These are phyloP conservation scores for Xylariaceae sp. DNA, from an alignment of 2,329 filamentous ascomycete genomes.

Conservation along the genomic window DNA sequence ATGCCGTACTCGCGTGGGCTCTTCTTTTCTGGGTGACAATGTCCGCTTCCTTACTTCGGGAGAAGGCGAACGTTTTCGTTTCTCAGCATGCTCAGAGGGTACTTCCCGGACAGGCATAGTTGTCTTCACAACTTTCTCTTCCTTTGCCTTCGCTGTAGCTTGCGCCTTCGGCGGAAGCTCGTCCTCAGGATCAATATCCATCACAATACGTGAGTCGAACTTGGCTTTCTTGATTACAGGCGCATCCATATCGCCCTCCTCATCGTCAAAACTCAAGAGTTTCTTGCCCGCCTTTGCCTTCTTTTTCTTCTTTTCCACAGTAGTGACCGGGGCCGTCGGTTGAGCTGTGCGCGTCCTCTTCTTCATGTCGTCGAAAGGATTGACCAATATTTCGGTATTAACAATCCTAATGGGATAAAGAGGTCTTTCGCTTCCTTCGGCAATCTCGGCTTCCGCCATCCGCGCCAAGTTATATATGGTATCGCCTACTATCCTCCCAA, in stretches of 20 bases:
- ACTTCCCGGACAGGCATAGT: constrained; percentile 29
- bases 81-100: constrained; percentile 18
- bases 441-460: constrained; percentile 82
- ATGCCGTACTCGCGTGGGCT: constrained; percentile 23
- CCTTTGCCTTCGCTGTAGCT: constrained; percentile 31
- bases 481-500: constrained; percentile 85
- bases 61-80: constrained; percentile 18
- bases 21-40: constrained; percentile 9
- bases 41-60: constrained; percentile 8
- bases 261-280: constrained; percentile 71
- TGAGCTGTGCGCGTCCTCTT: constrained; percentile 57
- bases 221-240: constrained; percentile 69
- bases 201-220: constrained; percentile 71
- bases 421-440: constrained; percentile 73
- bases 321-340: constrained; percentile 41
- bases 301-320: constrained; percentile 52
- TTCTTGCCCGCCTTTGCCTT: constrained; percentile 74
- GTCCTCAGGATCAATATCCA: constrained; percentile 46
- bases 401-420: constrained; percentile 80
- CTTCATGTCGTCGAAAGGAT: constrained; percentile 77
- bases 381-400: constrained; percentile 68
- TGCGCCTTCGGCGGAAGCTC: constrained; percentile 26
- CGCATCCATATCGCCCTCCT: constrained; percentile 55
- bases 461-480: constrained; percentile 95
- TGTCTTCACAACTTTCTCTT: constrained; percentile 27